A percentile compares a stretch with the other conserved stretches of the same genome.
Conservation (phyloP, 768 basidiomycete species). For the Hirschioporus abietinus region DNA sequence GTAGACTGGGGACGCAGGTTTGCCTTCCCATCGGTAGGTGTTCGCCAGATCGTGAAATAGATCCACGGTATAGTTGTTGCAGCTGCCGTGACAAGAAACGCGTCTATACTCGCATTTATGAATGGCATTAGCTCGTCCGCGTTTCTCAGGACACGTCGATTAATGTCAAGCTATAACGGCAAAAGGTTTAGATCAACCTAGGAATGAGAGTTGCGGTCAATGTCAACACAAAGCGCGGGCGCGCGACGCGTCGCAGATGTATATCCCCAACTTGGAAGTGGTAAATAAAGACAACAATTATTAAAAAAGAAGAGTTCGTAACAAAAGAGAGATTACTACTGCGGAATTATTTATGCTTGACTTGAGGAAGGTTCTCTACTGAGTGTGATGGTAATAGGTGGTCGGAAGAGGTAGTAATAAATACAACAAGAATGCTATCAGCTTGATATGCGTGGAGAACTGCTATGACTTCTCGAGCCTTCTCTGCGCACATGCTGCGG, state of each 20-base stretch:
- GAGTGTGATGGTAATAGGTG: background rate
- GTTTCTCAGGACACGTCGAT: background rate
- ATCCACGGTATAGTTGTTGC: conserved; percentile 14
- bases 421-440: background rate
- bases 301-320: background rate
- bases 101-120: conserved; percentile 22
- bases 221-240: background rate
- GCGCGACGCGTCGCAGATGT: background rate
- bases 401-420: background rate
- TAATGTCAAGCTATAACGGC: too few relatives aligned
- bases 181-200: background rate
- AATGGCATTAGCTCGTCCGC: conserved; percentile 17
- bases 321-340: background rate
- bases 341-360: background rate
- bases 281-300: background rate
- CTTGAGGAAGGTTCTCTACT: background rate
- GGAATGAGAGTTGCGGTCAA: background rate
- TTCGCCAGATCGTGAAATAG: conserved; percentile 7
- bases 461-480: background rate
- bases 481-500: background rate
- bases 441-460: background rate
- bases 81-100: conserved; percentile 17
- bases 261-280: too few relatives aligned
- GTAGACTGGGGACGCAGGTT: background rate
- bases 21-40: conserved; percentile 7